Evolutionary conservation across 2,329 filamentous ascomycete genomes (phyloP), one percentile per base, ranked within the genome.

Genomic region (Dothideomycetes sp.): DNA sequence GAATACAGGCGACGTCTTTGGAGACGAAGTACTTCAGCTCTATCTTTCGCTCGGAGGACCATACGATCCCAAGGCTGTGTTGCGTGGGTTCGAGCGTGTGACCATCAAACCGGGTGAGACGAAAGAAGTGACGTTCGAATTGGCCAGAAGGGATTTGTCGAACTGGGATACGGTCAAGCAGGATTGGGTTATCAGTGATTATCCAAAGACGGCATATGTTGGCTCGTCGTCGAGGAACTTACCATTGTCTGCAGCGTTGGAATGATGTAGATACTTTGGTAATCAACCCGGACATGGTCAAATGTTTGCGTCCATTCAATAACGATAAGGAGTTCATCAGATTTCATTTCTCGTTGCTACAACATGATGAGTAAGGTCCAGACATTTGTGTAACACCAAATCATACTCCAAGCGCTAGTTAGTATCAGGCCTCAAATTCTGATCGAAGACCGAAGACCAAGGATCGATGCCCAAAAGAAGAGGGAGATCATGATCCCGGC

Each of bases 51-150:
- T 89, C 3, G 87, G 86, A 32, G 85, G 84, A 0, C 70, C 78
- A 1, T 70, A 78, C 24, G 82, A 93, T 55, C 71, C 70, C 20
- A 64, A 61, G 46, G 61, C 69, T 40, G 70, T 73, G 3, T 76
- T 94, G 9, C 78, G 88, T 46, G 80, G 79, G 18, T 94, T 94
- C 52, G 82, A 89, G 41, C 75, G 84, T 33, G 61, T 94, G 39
- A 70, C 67, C 36, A 77, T 94, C 46, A 68, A 74, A 4, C 72
- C 83, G 0, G 83, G 83, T 12, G 58, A 76, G 62, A 75, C 71
- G 35, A 68, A 65, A 2, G 72, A 68, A 4, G 89, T 89, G 65
- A 68, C 60, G 1, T 77, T 74, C 1, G 71, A 76, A 10, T 61
- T 94, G 34, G 84, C 77, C 5, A 73, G 87, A 20, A 76, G 85